phyloP scores from a whole-genome alignment of 169 alveolate species.

The Cryptosporidium canis region DNA sequence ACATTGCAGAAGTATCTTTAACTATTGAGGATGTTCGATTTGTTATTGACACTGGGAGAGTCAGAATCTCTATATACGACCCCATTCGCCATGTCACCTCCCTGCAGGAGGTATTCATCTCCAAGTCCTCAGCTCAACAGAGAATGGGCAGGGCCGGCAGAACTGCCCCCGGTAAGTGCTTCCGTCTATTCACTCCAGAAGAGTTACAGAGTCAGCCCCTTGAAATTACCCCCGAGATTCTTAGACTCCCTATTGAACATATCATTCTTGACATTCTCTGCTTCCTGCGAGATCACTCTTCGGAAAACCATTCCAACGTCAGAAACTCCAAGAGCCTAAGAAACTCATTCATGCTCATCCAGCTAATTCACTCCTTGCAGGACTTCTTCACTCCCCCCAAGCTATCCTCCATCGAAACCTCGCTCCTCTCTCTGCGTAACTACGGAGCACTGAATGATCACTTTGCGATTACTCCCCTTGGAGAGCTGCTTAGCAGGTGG shows the following conservation, averaged over 20 bases:
- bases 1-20: conserved; percentile 91
- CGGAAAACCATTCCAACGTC: background rate
- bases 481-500: conserved; percentile 55
- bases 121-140: conserved; percentile 85
- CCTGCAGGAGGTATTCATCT: conserved; percentile 78
- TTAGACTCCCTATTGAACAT: conserved; percentile 56
- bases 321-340: background rate
- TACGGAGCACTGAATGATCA: conserved; percentile 49
- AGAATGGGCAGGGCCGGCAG: conserved; percentile 93
- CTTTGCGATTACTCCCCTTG: conserved; percentile 67
- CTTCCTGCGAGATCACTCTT: background rate
- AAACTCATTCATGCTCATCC: background rate
- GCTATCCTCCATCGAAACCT: conserved; percentile 49
- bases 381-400: conserved; percentile 64
- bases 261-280: conserved; percentile 44
- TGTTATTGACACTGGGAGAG: conserved; percentile 88
- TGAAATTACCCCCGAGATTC: conserved; percentile 41
- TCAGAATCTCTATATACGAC: conserved; percentile 79
- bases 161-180: conserved; percentile 86
- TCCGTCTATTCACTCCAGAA: conserved; percentile 83
- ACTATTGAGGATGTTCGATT: conserved; percentile 88
- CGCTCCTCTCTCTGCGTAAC: conserved; percentile 8
- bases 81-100: conserved; percentile 80
- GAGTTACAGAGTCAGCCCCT: conserved; percentile 78
- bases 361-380: background rate